phyloP scores from a whole-genome alignment of 1,284 basidiomycete genomes.

The Ceratobasidium sp. region DNA sequence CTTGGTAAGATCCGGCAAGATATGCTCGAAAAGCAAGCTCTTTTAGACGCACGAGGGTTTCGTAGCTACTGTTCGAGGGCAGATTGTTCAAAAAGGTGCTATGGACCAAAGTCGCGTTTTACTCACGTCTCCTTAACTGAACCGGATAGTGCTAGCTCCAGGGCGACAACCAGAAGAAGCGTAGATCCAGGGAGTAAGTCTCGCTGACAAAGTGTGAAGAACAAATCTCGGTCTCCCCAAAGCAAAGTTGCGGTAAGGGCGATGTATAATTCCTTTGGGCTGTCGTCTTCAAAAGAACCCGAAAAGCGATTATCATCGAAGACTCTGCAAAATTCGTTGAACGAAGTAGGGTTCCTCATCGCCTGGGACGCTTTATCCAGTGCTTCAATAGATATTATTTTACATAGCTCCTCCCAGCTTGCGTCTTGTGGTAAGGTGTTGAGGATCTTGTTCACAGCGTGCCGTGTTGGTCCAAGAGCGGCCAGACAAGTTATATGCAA shows the following conservation, averaged over 20 bases:
- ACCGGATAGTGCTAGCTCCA: not conserved
- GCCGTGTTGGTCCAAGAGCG: not conserved
- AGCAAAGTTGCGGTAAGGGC: not conserved
- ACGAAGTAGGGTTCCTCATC: not conserved
- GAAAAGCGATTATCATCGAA: not conserved
- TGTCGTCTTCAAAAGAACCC: not conserved
- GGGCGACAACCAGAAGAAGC: not conserved
- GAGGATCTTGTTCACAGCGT: not conserved
- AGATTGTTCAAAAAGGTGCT: not conserved
- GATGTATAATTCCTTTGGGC: not conserved
- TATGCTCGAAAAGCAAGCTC: not conserved
- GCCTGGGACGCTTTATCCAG: not conserved
- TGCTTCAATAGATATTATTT: not conserved
- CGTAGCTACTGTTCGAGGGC: not conserved
- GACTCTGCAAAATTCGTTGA: not conserved
- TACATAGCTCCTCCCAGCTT: not conserved
- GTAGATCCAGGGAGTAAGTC: not conserved
- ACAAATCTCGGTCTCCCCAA: not conserved
- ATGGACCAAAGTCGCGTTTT: no score
- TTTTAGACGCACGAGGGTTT: not conserved
- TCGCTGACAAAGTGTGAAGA: not conserved
- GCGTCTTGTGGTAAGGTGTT: not conserved
- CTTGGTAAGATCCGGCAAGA: not conserved
- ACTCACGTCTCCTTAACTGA: not conserved
- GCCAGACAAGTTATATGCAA: not conserved